phyloP scores from a whole-genome alignment of 352 stramenopile genomes.

The Paralagenidium karlingii region DNA sequence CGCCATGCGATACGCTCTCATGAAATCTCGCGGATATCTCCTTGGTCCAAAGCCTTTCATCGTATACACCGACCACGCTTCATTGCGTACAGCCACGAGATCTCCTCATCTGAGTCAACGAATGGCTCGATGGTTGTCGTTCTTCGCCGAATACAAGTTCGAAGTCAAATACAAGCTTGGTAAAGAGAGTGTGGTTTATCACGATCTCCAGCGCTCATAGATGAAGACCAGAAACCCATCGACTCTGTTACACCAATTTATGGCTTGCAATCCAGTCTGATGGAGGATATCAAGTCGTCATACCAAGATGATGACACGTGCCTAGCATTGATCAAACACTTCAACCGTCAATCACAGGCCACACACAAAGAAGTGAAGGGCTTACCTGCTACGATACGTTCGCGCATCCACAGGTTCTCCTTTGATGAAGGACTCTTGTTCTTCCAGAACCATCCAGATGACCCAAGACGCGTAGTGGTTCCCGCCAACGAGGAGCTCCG shows the following conservation, averaged over 20 bases:
- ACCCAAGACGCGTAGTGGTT: no score
- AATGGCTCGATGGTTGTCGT: conserved; percentile 12
- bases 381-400: no score
- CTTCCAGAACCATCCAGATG: no score
- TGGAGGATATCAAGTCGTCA: no score
- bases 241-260: no score
- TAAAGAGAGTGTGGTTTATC: conserved; percentile 7
- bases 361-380: no score
- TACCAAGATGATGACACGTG: no score
- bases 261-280: no score
- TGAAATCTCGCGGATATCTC: conserved; percentile 1
- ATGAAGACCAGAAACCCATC: no score
- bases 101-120: conserved; percentile 2
- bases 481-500: not conserved
- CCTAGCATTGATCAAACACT: no score
- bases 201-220: not conserved
- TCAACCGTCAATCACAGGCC: no score
- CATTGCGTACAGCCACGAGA: not conserved
- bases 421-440: not conserved
- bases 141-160: conserved; percentile 19
- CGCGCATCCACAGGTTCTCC: not conserved
- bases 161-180: conserved; percentile 10
- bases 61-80: conserved; percentile 3
- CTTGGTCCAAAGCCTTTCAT: not conserved
- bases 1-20: not conserved